Percentiles rank a stretch among this genome's conserved stretches.
Conservation (phyloP, 1,284 basidiomycete genomes). For the Tylopilus orsonianus region DNA sequence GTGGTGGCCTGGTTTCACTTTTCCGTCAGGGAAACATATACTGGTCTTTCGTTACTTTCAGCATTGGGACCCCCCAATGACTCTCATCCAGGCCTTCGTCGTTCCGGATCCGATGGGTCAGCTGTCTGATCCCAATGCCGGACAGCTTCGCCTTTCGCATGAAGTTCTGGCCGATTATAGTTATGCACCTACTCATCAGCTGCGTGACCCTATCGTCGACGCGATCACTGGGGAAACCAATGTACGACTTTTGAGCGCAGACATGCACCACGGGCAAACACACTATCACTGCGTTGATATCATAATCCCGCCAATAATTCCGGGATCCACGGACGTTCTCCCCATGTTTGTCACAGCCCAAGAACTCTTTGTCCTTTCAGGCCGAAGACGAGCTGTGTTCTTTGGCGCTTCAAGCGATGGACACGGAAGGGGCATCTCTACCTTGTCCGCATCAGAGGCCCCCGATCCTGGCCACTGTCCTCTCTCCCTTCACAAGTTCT, state of each 20-base stretch:
- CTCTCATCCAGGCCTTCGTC: conserved; percentile 23
- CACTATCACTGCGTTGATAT: conserved; percentile 20
- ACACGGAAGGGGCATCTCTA: conserved; percentile 22
- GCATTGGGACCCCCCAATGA: conserved; percentile 1
- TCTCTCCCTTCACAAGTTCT: conserved; percentile 20
- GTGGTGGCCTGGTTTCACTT: conserved; percentile 15
- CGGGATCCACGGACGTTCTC: conserved; percentile 1
- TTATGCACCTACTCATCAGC: conserved; percentile 7
- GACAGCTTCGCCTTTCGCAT: conserved; percentile 21
- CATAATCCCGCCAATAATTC: conserved; percentile 9
- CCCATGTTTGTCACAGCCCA: conserved; percentile 14
- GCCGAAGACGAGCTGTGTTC: conserved; percentile 5
- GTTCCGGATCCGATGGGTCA: conserved; percentile 2
- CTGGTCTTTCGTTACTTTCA: conserved; percentile 20
- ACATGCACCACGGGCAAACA: not conserved
- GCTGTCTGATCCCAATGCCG: not conserved
- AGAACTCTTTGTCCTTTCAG: conserved; percentile 19
- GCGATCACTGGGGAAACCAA: conserved; percentile 12
- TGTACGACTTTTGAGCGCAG: conserved; percentile 13
- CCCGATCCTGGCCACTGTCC: not conserved
- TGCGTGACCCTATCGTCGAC: conserved; percentile 18
- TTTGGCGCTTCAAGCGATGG: conserved; percentile 19
- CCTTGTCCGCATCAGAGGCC: conserved; percentile 3
- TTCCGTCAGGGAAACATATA: conserved; percentile 16
- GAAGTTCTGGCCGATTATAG: conserved; percentile 12